Evolutionary conservation across 2,329 filamentous ascomycete genomes (phyloP).

Genomic region (Colletotrichum noveboracense): DNA sequence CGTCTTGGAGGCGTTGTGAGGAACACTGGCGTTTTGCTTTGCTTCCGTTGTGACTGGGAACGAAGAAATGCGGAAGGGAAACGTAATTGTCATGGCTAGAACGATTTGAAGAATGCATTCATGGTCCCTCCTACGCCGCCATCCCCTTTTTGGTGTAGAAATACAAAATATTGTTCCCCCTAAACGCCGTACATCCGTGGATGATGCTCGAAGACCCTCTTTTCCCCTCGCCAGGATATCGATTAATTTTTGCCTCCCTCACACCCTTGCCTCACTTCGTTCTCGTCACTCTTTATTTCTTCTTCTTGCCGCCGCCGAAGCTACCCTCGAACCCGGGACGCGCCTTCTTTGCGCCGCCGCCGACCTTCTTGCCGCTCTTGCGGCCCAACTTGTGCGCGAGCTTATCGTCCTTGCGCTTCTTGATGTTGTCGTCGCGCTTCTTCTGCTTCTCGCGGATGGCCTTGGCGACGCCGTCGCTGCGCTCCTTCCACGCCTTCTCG

Average conservation of each 20-base stretch:
- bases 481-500: conserved; percentile 83
- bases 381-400: conserved; percentile 61
- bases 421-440: conserved; percentile 82
- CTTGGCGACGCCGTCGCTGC: conserved; percentile 74
- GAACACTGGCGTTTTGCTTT: not conserved
- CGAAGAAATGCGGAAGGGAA: not conserved
- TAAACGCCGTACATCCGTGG: conserved; percentile 11
- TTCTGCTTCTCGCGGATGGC: conserved; percentile 79
- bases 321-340: conserved; percentile 73
- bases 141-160: conserved; percentile 2
- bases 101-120: conserved; percentile 17
- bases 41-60: not conserved
- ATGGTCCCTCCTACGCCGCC: conserved; percentile 17
- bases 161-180: not conserved
- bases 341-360: conserved; percentile 48
- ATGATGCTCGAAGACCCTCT: not conserved
- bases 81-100: conserved; percentile 10
- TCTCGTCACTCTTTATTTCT: conserved; percentile 20
- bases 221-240: not conserved
- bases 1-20: not conserved
- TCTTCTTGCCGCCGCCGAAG: conserved; percentile 64
- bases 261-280: not conserved
- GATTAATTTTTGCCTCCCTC: conserved; percentile 1
- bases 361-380: conserved; percentile 54
- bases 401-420: conserved; percentile 78